Evolutionary conservation across 192 early-diverging fungal genomes (phyloP), one percentile per base, ranked within the genome.

Genomic region (Podila verticillata): DNA sequence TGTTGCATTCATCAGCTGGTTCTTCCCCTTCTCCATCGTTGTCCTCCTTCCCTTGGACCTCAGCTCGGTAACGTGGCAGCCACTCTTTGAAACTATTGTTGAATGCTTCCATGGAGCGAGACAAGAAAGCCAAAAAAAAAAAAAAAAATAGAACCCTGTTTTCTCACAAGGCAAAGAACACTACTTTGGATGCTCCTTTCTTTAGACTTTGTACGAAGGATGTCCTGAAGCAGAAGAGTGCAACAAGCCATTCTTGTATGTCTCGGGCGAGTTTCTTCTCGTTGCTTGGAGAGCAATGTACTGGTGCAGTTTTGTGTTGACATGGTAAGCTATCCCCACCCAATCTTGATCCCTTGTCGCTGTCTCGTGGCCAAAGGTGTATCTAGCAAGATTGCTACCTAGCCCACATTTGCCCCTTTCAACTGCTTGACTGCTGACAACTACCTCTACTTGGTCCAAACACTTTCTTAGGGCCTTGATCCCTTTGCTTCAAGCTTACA

Each of bases 41-140:
- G 83, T 98, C 31, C 90, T 98, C 26, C 85, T 98, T 48, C 96
- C 96, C 3, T 85, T 98, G 48, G 97, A 97, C 83, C 87, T 97
- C 29, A 90, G 93, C 54, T 95, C 93, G 68, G 88, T 88, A 81
- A 87, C 60, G 7, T 9, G 47, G 13, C 15, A 19, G 17, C 29
- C 8, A 28, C 9, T 31, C 48, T 57, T 28, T 48, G 12, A 17
- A 69, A n/a, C 26, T 31, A 32, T 24, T 57, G 44, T 44, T 51
- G 31, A 6, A 75, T 30, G 12, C 59, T 15, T 26, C 24, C 60
- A 63, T 63, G 24, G 44, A 62, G 49, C 5, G n/a, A 19, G 61
- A 29, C 20, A 59, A 26, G 22, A 7, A 34, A 48, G n/a, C n/a
- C 30, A 58, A 44, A 19, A 35, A 72, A 36, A 22, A 32, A 74